Evolutionary conservation across 345 rosid genomes (phyloP).

Genomic region (Salix caprea): DNA sequence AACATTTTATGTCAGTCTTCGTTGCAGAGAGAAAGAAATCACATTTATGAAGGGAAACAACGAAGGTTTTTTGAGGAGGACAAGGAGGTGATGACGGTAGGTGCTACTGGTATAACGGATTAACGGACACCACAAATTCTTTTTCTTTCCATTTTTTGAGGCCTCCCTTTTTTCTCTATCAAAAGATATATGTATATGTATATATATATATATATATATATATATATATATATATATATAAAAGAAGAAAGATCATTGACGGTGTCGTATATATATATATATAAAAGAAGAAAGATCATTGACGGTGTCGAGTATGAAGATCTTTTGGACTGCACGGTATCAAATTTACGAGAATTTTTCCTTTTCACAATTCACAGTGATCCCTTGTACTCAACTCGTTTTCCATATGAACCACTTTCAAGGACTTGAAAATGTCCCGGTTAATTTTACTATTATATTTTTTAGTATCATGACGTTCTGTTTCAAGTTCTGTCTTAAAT

Average conservation of each 20-base stretch:
- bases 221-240: too few species aligned
- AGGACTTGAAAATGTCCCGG: background rate
- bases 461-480: background rate
- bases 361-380: background rate
- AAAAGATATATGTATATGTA: background rate
- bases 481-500: background rate
- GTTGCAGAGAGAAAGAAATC: background rate
- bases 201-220: too few species aligned
- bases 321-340: too few species aligned
- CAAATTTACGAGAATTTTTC: background rate
- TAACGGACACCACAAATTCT: conserved; percentile 33
- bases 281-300: background rate
- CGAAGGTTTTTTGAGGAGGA: background rate
- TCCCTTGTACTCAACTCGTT: background rate
- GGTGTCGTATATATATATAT: too few species aligned
- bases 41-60: background rate
- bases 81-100: background rate
- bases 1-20: conserved; percentile 16
- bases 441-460: background rate
- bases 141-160: background rate
- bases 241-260: background rate
- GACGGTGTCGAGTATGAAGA: too few species aligned
- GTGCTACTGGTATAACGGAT: conserved; percentile 15
- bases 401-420: background rate
- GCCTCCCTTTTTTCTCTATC: background rate